phyloP scores from a whole-genome alignment of 768 basidiomycete species.

The Mycena metata region DNA sequence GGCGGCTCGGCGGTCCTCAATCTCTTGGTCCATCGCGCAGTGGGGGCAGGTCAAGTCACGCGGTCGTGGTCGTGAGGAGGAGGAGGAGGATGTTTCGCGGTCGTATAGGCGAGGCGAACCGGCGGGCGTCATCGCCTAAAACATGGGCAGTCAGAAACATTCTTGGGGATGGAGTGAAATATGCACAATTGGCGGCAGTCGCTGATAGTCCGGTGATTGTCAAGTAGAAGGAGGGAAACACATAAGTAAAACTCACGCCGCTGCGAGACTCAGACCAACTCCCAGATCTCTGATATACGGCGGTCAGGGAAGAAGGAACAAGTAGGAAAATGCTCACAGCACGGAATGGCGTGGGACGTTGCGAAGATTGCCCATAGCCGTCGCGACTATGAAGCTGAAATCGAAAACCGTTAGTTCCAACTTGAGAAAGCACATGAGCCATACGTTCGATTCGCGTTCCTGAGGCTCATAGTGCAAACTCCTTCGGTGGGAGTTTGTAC shows the following conservation, averaged over 20 bases:
- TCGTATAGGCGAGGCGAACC: slow-evolving; percentile 31
- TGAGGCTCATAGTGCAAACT: slow-evolving; percentile 5
- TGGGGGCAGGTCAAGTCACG: slow-evolving; percentile 23
- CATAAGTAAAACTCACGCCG: slow-evolving; percentile 12
- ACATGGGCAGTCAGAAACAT: neutral
- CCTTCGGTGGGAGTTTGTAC: slow-evolving; percentile 10
- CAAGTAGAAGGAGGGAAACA: neutral
- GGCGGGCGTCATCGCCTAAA: slow-evolving; percentile 27
- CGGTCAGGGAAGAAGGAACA: neutral
- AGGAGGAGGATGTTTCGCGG: slow-evolving; percentile 1
- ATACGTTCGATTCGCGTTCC: slow-evolving; percentile 23
- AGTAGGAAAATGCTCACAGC: neutral
- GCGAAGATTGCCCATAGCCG: neutral
- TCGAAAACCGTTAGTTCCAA: neutral
- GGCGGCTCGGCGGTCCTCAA: slow-evolving; percentile 27
- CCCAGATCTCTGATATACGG: slow-evolving; percentile 11
- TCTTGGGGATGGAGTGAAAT: neutral
- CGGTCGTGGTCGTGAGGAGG: neutral
- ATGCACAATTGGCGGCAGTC: slow-evolving; percentile 32
- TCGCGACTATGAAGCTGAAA: neutral
- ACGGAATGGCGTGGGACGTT: slow-evolving; percentile 2
- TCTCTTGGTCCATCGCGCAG: slow-evolving; percentile 27
- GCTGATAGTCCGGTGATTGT: slow-evolving; percentile 5
- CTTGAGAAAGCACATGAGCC: neutral
- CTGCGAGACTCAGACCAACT: slow-evolving; percentile 32